Percentiles rank a stretch among this genome's conserved stretches.
phyloP scores from a whole-genome alignment of 495 filamentous ascomycete genomes.

The Penicillium turbatum region DNA sequence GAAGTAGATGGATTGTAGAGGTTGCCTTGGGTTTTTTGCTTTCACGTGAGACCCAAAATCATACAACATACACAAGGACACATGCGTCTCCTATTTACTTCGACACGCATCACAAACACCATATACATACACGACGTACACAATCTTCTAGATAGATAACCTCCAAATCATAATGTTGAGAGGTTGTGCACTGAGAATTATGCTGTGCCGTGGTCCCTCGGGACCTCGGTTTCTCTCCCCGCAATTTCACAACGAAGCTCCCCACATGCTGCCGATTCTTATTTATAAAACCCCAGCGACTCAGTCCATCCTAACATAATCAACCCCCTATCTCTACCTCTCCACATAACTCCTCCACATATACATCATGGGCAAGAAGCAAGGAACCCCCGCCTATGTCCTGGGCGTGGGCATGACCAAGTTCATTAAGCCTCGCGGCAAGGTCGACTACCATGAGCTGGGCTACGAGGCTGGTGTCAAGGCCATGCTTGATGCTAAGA shows the following conservation, averaged over 20 bases:
- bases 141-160: not conserved
- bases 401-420: constrained; percentile 98
- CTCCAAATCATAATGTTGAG: not conserved
- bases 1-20: not conserved
- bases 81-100: not conserved
- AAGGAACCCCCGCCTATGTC: constrained; percentile 66
- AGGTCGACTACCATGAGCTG: constrained; percentile 63
- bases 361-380: constrained; percentile 47
- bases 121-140: too few species aligned
- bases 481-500: constrained; percentile 89
- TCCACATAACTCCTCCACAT: not conserved
- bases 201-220: constrained; percentile 16
- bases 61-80: not conserved
- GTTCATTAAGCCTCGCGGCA: constrained; percentile 96
- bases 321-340: not conserved
- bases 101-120: too few species aligned
- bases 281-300: not conserved
- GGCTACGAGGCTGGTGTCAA: constrained; percentile 95
- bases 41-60: not conserved
- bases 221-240: constrained; percentile 31
- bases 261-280: constrained; percentile 3
- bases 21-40: not conserved
- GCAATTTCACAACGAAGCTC: constrained; percentile 13
- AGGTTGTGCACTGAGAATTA: not conserved
- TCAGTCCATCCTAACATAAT: not conserved